Evolutionary conservation across 1,139 yeast genomes (phyloP), one percentile per base, ranked within the genome.

Genomic region (Pichia sp.): DNA sequence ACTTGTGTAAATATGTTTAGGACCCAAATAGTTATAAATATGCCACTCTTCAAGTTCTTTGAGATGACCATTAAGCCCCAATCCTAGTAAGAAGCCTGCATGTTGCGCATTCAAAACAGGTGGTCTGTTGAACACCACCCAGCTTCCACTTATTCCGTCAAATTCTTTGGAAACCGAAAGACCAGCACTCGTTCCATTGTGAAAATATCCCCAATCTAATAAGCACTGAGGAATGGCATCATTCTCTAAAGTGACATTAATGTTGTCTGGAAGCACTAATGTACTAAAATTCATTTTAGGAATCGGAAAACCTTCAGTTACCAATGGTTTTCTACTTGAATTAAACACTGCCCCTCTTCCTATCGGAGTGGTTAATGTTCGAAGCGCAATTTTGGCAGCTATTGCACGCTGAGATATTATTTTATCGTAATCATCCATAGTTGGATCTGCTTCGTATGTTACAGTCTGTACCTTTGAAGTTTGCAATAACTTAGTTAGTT

Each of bases 31-130:
- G 65, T 93, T 92, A 69, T 91, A 95, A 34, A 95, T 87, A 67
- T 92, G 97, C 98, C 99, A 95, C 67, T 93, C 97, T 65, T 95
- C 98, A 36, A 95, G 73, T 48, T 78, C 78, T 59, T 81, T 84
- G 61, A 95, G 72, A 67, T 92, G 97, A 0, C 98, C 98, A 71
- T 90, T 90, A 46, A 95, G 74, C 0, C 99, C 99, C 29, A 93
- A 73, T 0, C 98, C 99, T 31, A 91, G 73, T n/a, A 95, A 71
- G 63, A 95, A 91, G 0, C 99, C 99, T 20, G 97, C 98, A 72
- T 92, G 97, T 60, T 87, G 95, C 0, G 96, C 78, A 61, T 81
- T 85, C 48, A 87, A 71, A 9, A 75, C 77, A 1, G 80, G 79
- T 0, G 97, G 96, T 62, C 84, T 87, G 64, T 91, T 91, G 68